Conservation (phyloP, 2,329 filamentous ascomycete genomes). For the Xylaria arbuscula region DNA sequence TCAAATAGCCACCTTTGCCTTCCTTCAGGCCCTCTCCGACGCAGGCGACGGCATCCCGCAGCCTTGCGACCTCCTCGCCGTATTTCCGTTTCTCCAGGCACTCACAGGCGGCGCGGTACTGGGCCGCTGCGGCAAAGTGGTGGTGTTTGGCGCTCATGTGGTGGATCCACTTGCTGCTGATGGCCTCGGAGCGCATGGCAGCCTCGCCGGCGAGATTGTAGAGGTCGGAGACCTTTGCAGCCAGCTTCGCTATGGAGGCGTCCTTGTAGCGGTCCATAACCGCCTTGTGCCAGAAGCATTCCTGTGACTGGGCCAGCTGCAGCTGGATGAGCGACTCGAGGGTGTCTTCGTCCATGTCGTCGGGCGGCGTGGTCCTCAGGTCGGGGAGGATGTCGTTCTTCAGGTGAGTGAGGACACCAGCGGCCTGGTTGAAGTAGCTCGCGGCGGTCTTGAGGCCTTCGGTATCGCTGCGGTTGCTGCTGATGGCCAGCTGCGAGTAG, state of each 20-base stretch:
- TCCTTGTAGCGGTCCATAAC: conserved; percentile 95
- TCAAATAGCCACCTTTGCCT: conserved; percentile 76
- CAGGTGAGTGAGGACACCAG: conserved; percentile 84
- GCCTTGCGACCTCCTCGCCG: conserved; percentile 90
- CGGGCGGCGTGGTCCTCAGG: conserved; percentile 83
- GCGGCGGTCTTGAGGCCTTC: conserved; percentile 90
- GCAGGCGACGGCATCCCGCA: conserved; percentile 84
- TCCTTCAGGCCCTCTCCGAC: conserved; percentile 90
- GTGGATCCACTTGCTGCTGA: conserved; percentile 96
- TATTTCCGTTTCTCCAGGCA: conserved; percentile 94
- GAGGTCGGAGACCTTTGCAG: conserved; percentile 88
- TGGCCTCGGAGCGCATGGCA: conserved; percentile 86
- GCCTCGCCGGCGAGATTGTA: conserved; percentile 87
- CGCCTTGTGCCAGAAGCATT: conserved; percentile 98
- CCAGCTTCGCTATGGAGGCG: conserved; percentile 88
- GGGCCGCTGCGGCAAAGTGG: conserved; percentile 94
- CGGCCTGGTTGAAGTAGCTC: conserved; percentile 88
- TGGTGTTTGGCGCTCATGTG: conserved; percentile 97
- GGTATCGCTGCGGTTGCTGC: conserved; percentile 78
- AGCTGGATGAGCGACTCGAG: conserved; percentile 85
- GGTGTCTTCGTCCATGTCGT: conserved; percentile 94
- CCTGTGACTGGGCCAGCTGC: conserved; percentile 91
- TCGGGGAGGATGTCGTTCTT: conserved; percentile 82
- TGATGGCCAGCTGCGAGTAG: conserved; percentile 90
- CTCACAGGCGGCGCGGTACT: conserved; percentile 90